Evolutionary conservation across 2,329 filamentous ascomycete species (phyloP).

Genomic region (Colletotrichum magnum): DNA sequence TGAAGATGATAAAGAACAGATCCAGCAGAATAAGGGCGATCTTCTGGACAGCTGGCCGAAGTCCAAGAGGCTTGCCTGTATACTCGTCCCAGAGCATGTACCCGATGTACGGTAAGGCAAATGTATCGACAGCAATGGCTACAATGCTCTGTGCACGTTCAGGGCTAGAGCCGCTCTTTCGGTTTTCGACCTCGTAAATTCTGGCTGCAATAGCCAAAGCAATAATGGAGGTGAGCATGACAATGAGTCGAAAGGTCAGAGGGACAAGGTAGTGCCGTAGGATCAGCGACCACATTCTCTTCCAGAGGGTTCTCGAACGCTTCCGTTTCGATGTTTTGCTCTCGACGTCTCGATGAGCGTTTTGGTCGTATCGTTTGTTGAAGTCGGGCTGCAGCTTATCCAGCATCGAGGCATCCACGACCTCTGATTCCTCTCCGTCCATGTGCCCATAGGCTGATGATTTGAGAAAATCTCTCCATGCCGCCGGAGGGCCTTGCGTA

Average conservation of each 20-base stretch:
- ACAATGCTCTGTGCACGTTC: slow-evolving; percentile 86
- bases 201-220: slow-evolving; percentile 84
- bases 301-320: slow-evolving; percentile 55
- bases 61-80: slow-evolving; percentile 89
- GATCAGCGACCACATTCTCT: slow-evolving; percentile 76
- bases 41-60: slow-evolving; percentile 87
- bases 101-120: slow-evolving; percentile 89
- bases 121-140: slow-evolving; percentile 88
- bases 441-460: slow-evolving; percentile 67
- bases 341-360: slow-evolving; percentile 48
- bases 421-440: slow-evolving; percentile 61
- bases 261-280: slow-evolving; percentile 89
- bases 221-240: slow-evolving; percentile 85
- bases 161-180: slow-evolving; percentile 55
- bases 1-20: slow-evolving; percentile 97
- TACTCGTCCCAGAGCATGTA: slow-evolving; percentile 99
- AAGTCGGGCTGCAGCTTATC: slow-evolving; percentile 64
- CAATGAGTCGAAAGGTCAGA: slow-evolving; percentile 83
- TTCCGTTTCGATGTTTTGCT: slow-evolving; percentile 44
- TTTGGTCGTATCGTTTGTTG: slow-evolving; percentile 54
- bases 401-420: slow-evolving; percentile 62
- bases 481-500: slow-evolving; percentile 56
- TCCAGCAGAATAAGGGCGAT: slow-evolving; percentile 92
- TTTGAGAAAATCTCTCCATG: slow-evolving; percentile 68
- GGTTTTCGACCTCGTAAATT: slow-evolving; percentile 75